Base-by-base conservation (phyloP, 176 grass and related monocot genomes). In the Eleusine indica region DNA sequence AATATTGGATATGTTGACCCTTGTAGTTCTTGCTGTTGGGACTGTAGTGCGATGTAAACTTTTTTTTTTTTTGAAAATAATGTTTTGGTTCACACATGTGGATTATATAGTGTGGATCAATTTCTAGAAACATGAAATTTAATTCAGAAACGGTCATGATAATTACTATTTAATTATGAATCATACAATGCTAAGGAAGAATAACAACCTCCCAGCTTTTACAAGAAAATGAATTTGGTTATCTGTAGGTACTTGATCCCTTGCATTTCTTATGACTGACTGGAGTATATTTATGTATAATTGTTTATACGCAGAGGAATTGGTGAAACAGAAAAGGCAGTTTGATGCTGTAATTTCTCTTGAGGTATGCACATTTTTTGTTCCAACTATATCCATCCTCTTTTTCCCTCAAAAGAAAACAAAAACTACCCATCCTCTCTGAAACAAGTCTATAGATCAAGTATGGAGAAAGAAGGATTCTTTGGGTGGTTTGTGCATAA, bases 341-440 rank as follows among this genome's bases (percentile, higher is more conserved):
- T 98, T 93, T 83, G 91, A 98, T 95, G 91, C 96, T 78, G 93
- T 93, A 64, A 93, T 98, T 91, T 85, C 93, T 87, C 93, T 98
- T 51, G 91, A 95, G 96, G 96, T 93, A 87, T 74, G 80, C 57
- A 22, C 47, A 66, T 76, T 76, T 35, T 88, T 81, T 8, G 29
- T 76, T 74, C 46, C 21, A 25, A 61, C 30, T 68, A 39, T 44
- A 58, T 3, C 40, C 17, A 49, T 68, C 16, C 19, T 79, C 47
- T 74, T 32, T 12, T n/a, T 49, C 21, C 21, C 21, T 60, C 2
- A 60, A 60, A 60, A 60, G 11, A 5, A 60, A 60, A 57, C 6
- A 17, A 57, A 10, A 11, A 47, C 44, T 7, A 21, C 7, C 21
- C 12, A 58, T 73, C 29, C 19, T 73, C 28, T 79, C 41, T 48